These are phyloP conservation scores for Gyromitra esculenta DNA, from an alignment of 2,329 filamentous ascomycete species.

Conservation along the genomic window DNA sequence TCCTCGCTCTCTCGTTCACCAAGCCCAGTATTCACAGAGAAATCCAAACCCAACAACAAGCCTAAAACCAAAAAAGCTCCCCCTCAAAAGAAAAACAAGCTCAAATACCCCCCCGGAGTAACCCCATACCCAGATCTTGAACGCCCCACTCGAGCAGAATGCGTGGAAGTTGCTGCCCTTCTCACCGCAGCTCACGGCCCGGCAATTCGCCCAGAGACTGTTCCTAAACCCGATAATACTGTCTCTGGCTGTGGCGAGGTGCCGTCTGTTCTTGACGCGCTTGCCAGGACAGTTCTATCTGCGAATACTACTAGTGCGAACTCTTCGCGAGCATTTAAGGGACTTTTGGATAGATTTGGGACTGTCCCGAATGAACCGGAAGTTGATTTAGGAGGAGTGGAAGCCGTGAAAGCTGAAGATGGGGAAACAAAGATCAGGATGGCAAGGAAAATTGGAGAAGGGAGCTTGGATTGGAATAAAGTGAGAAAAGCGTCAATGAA, in stretches of 20 bases:
- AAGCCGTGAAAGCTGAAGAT: slow-evolving; percentile 2
- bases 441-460: slow-evolving; percentile 58
- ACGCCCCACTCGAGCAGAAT: slow-evolving; percentile 74
- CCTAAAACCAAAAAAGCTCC: neutral
- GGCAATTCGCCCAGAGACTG: slow-evolving; percentile 70
- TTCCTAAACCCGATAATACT: slow-evolving; percentile 75
- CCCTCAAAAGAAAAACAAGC: slow-evolving; percentile 29
- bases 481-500: slow-evolving; percentile 66
- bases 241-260: slow-evolving; percentile 72
- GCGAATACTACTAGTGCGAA: slow-evolving; percentile 67
- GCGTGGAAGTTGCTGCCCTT: slow-evolving; percentile 73
- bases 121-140: slow-evolving; percentile 75
- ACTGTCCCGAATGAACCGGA: slow-evolving; percentile 62
- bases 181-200: slow-evolving; percentile 74
- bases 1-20: neutral
- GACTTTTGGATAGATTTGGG: slow-evolving; percentile 66
- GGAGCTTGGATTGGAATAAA: slow-evolving; percentile 64
- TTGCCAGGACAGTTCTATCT: slow-evolving; percentile 66
- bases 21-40: neutral
- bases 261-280: slow-evolving; percentile 66
- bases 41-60: slow-evolving; percentile 1
- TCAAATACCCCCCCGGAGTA: slow-evolving; percentile 48
- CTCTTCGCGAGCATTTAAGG: slow-evolving; percentile 73
- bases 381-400: neutral
- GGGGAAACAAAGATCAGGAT: slow-evolving; percentile 10